Base-by-base conservation (phyloP, 768 basidiomycete genomes). In the Tylopilus plumbeoviolaceoides region DNA sequence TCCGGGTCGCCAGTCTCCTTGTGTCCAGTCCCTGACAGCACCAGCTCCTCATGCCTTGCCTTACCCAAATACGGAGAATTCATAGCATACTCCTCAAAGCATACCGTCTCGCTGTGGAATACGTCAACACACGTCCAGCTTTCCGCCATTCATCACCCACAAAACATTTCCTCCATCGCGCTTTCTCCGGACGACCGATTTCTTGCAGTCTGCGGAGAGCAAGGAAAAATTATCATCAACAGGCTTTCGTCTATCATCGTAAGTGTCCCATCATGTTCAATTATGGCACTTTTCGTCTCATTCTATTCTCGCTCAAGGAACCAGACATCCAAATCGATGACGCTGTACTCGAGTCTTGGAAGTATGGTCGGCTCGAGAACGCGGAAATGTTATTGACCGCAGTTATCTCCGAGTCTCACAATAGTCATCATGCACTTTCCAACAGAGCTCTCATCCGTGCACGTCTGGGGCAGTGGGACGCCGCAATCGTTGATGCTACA, bases 401-500 rank as follows among this genome's bases (percentile, higher is more conserved):
- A 30, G 27, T 15, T 27, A 17, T 41, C 20, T 17, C 39, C 3
- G 30, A 7, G 27, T 36, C 39, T 9, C 33, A 5, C 42, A 20
- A 28, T 50, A 9, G n/a, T 7, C 42, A 51, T 1, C 42, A 50
- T 21, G 27, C 18, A 38, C 17, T 51, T 11, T 33, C 50, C n/a
- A 4, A 35, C 44, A 43, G 36, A 38, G 33, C 43, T 21, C 50
- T 51, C 9, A 36, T 45, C 9, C 50, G 44, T 0, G 44, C 50
- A 5, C 43, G 44, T 14, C 28, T 38, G 43, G 20, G 9, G 5
- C 50, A n/a, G 20, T 45, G n/a, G 43, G 40, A 51, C 1, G 9
- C n/a, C 30, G 57, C 7, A 17, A 21, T 31, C 17, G 11, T n/a
- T 0, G 51, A 59, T 30, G 58, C 58, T 1, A 18, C 54, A 21